Conservation (phyloP, 441 rosid species). For the Sinapis alba region DNA sequence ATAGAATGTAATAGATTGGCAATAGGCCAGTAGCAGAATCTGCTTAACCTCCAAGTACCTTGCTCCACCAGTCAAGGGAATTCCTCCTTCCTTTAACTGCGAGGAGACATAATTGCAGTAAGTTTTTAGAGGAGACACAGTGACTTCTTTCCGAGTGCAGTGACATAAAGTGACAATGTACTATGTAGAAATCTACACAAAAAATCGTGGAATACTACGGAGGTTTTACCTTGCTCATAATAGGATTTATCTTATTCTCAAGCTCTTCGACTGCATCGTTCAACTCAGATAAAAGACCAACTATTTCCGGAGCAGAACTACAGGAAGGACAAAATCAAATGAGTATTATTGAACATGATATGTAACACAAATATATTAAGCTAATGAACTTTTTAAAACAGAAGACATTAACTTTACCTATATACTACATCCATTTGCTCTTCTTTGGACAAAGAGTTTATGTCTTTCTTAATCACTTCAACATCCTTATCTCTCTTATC, state of each 20-base stretch:
- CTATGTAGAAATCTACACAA: background rate
- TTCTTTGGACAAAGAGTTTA: slow-evolving; percentile 70
- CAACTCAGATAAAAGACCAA: slow-evolving; percentile 80
- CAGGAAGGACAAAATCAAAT: slow-evolving; percentile 3
- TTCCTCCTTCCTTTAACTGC: slow-evolving; percentile 58
- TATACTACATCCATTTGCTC: slow-evolving; percentile 87
- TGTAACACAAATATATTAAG: background rate
- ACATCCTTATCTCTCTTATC: slow-evolving; percentile 42
- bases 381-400: background rate
- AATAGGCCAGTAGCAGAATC: slow-evolving; percentile 70
- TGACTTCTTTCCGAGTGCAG: slow-evolving; percentile 6
- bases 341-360: slow-evolving; percentile 1
- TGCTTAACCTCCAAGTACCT: slow-evolving; percentile 79
- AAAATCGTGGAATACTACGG: slow-evolving; percentile 10
- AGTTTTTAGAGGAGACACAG: background rate
- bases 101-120: slow-evolving; percentile 31
- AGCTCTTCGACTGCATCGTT: slow-evolving; percentile 69
- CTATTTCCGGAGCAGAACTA: slow-evolving; percentile 92
- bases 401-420: slow-evolving; percentile 48
- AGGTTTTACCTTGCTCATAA: slow-evolving; percentile 61
- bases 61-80: slow-evolving; percentile 47
- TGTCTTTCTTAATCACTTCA: slow-evolving; percentile 68
- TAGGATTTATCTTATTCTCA: slow-evolving; percentile 69
- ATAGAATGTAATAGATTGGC: slow-evolving; percentile 88
- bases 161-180: background rate